These are phyloP conservation scores for Candida pseudoviswanathii DNA, from an alignment of 1,139 yeast genomes.

Conservation along the genomic window DNA sequence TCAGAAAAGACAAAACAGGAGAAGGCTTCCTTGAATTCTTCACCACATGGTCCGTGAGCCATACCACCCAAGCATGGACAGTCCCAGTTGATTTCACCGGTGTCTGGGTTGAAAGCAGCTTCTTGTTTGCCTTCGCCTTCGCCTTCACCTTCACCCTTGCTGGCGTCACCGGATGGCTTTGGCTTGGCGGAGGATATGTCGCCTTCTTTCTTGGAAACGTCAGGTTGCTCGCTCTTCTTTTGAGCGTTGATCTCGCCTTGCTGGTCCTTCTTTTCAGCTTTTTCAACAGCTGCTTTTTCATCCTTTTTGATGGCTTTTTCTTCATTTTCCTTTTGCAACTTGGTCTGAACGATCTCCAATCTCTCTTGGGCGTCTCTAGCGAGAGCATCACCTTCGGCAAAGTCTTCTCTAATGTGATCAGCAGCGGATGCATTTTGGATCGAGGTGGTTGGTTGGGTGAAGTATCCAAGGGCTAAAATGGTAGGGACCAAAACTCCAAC, in stretches of 20 bases:
- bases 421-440: constrained; percentile 12
- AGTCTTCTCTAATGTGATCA: constrained; percentile 10
- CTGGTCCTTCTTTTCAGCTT: constrained; percentile 5
- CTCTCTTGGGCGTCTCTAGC: constrained; percentile 7
- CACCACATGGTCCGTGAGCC: constrained; percentile 99
- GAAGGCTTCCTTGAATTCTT: constrained; percentile 94
- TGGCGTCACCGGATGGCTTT: background rate
- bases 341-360: constrained; percentile 8
- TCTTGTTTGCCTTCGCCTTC: constrained; percentile 24
- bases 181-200: background rate
- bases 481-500: constrained; percentile 12
- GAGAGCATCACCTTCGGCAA: constrained; percentile 10
- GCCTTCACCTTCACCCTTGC: constrained; percentile 20
- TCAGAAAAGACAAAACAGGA: constrained; percentile 94
- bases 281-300: constrained; percentile 9
- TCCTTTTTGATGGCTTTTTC: constrained; percentile 13
- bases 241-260: constrained; percentile 6
- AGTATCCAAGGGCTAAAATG: constrained; percentile 12
- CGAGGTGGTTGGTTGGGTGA: constrained; percentile 3
- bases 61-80: constrained; percentile 99
- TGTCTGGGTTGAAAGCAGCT: constrained; percentile 93
- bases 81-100: constrained; percentile 99
- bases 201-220: background rate
- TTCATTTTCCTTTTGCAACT: constrained; percentile 15
- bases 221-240: constrained; percentile 4